Evolutionary conservation across 805 yeast species (phyloP).

Genomic region (Tetrapisispora phaffii): DNA sequence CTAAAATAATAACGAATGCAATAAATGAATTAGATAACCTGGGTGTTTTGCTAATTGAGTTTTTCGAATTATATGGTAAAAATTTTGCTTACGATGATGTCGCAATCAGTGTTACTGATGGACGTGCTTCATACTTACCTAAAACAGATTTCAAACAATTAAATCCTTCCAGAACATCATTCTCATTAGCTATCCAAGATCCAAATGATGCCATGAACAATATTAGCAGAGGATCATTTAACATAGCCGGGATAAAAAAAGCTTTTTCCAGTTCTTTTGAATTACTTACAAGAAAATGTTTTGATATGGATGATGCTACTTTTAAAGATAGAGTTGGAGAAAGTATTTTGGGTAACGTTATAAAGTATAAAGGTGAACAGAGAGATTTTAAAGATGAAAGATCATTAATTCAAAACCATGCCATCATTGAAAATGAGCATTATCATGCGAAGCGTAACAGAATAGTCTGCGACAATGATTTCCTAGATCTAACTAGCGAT

Average conservation of each 20-base stretch:
- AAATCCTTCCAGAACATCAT: constrained; percentile 43
- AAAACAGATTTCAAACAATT: constrained; percentile 47
- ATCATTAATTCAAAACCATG: constrained; percentile 49
- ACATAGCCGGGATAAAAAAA: constrained; percentile 65
- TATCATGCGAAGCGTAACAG: constrained; percentile 24
- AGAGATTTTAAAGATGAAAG: constrained; percentile 75
- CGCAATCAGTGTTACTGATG: constrained; percentile 53
- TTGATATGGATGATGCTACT: constrained; percentile 54
- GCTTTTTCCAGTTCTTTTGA: constrained; percentile 88
- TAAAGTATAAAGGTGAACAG: constrained; percentile 61
- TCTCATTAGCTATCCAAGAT: constrained; percentile 71
- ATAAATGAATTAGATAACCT: constrained; percentile 64
- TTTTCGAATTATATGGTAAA: constrained; percentile 84
- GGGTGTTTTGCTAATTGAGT: constrained; percentile 81
- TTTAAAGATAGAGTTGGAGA: constrained; percentile 59
- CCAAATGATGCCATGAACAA: constrained; percentile 81
- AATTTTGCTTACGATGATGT: constrained; percentile 78
- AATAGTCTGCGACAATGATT: constrained; percentile 10
- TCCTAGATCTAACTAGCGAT: constrained; percentile 9
- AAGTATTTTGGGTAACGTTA: constrained; percentile 71
- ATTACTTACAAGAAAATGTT: constrained; percentile 62
- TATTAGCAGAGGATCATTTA: constrained; percentile 76
- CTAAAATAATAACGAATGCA: constrained; percentile 56
- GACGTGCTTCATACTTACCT: constrained; percentile 47
- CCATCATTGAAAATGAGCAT: constrained; percentile 32